Evolutionary conservation across 352 stramenopile species (phyloP).

Genomic region (Pelagophyceae sp.): DNA sequence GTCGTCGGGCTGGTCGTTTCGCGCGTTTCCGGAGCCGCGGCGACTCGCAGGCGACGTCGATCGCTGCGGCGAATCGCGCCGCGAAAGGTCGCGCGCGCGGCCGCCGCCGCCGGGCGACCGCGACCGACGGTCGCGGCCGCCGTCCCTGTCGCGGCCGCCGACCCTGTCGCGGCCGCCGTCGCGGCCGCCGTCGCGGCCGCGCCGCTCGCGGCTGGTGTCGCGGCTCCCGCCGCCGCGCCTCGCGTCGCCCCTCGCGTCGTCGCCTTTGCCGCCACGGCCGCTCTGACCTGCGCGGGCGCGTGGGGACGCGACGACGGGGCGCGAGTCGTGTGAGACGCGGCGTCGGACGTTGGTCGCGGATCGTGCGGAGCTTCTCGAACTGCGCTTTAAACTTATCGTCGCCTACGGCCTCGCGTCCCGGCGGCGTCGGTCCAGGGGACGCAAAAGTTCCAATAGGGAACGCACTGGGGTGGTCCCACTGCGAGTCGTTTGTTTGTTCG

Average conservation of each 20-base stretch:
- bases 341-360: neutral
- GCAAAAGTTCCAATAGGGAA: too few species aligned
- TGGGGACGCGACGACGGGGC: too few species aligned
- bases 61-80: too few species aligned
- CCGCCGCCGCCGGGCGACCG: neutral
- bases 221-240: neutral
- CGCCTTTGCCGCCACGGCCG: too few species aligned
- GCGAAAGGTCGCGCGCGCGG: too few species aligned
- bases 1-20: neutral
- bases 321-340: too few species aligned
- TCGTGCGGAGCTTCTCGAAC: neutral
- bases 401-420: too few species aligned
- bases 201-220: neutral
- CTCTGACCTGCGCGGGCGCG: neutral
- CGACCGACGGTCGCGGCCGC: neutral
- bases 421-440: too few species aligned
- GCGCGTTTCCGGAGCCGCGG: neutral
- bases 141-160: neutral
- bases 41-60: neutral
- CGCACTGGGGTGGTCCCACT: slow-evolving; percentile 15
- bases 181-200: too few species aligned
- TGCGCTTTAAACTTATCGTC: neutral
- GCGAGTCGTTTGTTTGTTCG: neutral
- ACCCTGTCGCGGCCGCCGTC: too few species aligned
- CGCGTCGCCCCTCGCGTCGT: neutral